Percentiles rank a stretch among this genome's conserved stretches.
Evolutionary conservation across 1,284 basidiomycete genomes (phyloP).

Genomic region (Fomitopsis pinicola): DNA sequence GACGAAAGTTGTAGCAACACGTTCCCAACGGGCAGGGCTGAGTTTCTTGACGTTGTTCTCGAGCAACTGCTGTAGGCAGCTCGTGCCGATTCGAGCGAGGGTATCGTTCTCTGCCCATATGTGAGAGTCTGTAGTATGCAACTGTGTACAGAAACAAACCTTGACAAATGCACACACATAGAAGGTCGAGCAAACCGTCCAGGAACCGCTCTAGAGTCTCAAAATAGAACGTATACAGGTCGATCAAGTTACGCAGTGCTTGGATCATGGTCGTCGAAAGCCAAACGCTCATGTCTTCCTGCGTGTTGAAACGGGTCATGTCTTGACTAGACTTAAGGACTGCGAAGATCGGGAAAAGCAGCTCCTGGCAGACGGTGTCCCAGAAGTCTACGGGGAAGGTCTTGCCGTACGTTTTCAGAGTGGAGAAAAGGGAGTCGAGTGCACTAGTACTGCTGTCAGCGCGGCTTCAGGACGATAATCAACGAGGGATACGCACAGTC

Average conservation of each 20-base stretch:
- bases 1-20: conserved; percentile 90
- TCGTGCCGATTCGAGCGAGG: conserved; percentile 95
- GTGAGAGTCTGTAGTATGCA: not conserved
- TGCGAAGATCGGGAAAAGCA: conserved; percentile 98
- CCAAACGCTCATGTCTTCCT: conserved; percentile 99
- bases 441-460: conserved; percentile 51
- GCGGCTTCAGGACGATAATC: not conserved
- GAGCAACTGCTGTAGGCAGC: conserved; percentile 93
- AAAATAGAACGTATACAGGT: conserved; percentile 96
- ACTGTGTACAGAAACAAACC: conserved; percentile 47
- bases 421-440: conserved; percentile 92
- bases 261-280: conserved; percentile 99
- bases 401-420: conserved; percentile 87
- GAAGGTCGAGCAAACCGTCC: conserved; percentile 87
- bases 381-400: conserved; percentile 93
- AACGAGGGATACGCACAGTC: conserved; percentile 60
- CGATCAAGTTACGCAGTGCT: conserved; percentile 92
- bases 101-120: conserved; percentile 86
- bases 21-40: conserved; percentile 84
- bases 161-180: conserved; percentile 99
- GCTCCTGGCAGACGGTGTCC: conserved; percentile 96
- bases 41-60: conserved; percentile 94
- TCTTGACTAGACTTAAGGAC: conserved; percentile 91
- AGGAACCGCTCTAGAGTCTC: conserved; percentile 87
- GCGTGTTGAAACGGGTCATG: conserved; percentile 88